phyloP scores from a whole-genome alignment of 2,329 filamentous ascomycete genomes.

The Teratosphaeriaceae sp. region DNA sequence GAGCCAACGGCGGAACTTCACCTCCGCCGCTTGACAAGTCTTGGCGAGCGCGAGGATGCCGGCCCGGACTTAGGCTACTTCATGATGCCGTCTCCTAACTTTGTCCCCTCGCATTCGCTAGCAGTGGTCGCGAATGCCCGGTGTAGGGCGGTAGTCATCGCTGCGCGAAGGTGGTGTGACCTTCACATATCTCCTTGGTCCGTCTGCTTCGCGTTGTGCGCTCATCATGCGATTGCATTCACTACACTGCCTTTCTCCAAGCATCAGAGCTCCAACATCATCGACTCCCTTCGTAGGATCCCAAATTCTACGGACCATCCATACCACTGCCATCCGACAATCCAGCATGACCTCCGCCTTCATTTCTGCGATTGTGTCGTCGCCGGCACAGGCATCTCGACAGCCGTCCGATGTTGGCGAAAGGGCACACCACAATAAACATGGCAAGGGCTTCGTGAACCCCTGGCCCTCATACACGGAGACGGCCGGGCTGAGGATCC shows the following conservation, averaged over 20 bases:
- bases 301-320: neutral
- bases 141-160: too few relatives aligned
- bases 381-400: constrained; percentile 30
- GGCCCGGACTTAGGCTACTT: too few relatives aligned
- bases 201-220: neutral
- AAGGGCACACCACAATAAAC: constrained; percentile 46
- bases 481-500: constrained; percentile 27
- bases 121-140: too few relatives aligned
- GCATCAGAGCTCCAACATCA: too few relatives aligned
- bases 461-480: constrained; percentile 51
- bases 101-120: too few relatives aligned
- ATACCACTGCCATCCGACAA: neutral
- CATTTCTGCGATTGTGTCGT: constrained; percentile 36
- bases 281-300: neutral
- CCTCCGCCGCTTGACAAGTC: too few relatives aligned
- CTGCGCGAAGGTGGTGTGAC: constrained; percentile 1
- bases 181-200: constrained; percentile 1
- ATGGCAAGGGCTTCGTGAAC: constrained; percentile 50
- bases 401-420: constrained; percentile 40
- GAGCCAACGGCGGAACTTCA: too few relatives aligned
- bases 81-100: too few relatives aligned
- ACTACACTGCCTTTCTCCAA: neutral
- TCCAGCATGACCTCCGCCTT: constrained; percentile 18
- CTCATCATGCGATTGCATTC: neutral
- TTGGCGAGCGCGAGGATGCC: too few relatives aligned